phyloP scores from a whole-genome alignment of 1,284 basidiomycete genomes.

The Malassezia caprae region DNA sequence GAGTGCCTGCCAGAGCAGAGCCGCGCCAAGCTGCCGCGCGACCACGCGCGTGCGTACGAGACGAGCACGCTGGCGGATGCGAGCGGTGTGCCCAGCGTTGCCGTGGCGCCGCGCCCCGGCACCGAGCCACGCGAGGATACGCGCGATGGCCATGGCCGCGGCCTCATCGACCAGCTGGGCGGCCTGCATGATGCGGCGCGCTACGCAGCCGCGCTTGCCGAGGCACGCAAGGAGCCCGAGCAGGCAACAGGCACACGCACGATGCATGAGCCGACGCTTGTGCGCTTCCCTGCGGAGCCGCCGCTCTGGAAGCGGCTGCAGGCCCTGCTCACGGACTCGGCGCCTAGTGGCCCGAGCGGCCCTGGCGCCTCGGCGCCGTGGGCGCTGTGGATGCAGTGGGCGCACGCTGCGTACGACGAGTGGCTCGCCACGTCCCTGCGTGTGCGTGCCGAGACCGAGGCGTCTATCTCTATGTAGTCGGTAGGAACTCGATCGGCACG shows the following conservation, averaged over 20 bases:
- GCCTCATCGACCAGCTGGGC: conserved; percentile 50
- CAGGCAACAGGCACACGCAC: not conserved
- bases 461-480: not conserved
- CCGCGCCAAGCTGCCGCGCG: not conserved
- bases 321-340: not conserved
- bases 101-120: not conserved
- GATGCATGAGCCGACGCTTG: not conserved
- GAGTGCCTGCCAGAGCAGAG: conserved; percentile 23
- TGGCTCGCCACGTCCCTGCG: not conserved
- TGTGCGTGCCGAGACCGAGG: not conserved
- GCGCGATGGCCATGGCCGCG: conserved; percentile 24
- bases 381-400: not conserved
- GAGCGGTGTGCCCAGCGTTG: not conserved
- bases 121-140: not conserved
- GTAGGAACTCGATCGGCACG: conserved; percentile 12
- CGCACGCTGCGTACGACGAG: not conserved
- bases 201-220: conserved; percentile 25
- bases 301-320: not conserved
- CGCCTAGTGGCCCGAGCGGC: not conserved
- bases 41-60: not conserved
- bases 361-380: not conserved
- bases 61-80: not conserved
- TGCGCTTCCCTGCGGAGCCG: not conserved
- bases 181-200: conserved; percentile 49
- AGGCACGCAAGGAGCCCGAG: not conserved